Evolutionary conservation across 1,284 basidiomycete species (phyloP).

Genomic region (Microbotryum intermedium): DNA sequence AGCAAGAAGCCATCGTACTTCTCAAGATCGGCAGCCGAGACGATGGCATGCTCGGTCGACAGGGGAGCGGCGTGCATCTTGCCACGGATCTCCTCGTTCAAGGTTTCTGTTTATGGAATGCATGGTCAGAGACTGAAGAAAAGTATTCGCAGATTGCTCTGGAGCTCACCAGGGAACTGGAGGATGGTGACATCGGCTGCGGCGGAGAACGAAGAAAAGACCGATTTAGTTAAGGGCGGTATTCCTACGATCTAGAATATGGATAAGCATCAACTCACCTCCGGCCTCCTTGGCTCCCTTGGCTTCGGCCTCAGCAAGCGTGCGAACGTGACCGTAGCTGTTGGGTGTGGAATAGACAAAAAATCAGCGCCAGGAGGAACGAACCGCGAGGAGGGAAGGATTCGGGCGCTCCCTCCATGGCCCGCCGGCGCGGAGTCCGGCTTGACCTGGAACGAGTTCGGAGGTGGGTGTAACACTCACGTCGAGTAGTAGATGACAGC

Average conservation of each 20-base stretch:
- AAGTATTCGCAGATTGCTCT: constrained; percentile 44
- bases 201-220: too few relatives aligned
- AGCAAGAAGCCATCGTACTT: constrained; percentile 50
- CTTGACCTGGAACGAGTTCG: too few relatives aligned
- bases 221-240: too few relatives aligned
- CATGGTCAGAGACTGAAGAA: constrained; percentile 41
- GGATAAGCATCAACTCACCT: constrained; percentile 42
- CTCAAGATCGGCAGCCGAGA: constrained; percentile 56
- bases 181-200: too few relatives aligned
- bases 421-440: too few relatives aligned
- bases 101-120: background rate
- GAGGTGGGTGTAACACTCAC: background rate
- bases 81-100: constrained; percentile 54
- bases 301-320: constrained; percentile 72
- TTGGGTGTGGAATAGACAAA: background rate
- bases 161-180: too few relatives aligned
- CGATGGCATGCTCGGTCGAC: constrained; percentile 56
- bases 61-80: constrained; percentile 66
- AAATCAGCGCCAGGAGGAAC: too few relatives aligned
- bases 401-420: too few relatives aligned
- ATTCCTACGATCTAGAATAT: too few relatives aligned
- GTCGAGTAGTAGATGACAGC: constrained; percentile 24
- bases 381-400: too few relatives aligned
- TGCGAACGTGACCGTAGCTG: constrained; percentile 33
- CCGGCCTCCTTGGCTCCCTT: constrained; percentile 61